These are phyloP conservation scores for Pseudoneurospora amorphoporcata DNA, from an alignment of 495 filamentous ascomycete species.

Conservation along the genomic window DNA sequence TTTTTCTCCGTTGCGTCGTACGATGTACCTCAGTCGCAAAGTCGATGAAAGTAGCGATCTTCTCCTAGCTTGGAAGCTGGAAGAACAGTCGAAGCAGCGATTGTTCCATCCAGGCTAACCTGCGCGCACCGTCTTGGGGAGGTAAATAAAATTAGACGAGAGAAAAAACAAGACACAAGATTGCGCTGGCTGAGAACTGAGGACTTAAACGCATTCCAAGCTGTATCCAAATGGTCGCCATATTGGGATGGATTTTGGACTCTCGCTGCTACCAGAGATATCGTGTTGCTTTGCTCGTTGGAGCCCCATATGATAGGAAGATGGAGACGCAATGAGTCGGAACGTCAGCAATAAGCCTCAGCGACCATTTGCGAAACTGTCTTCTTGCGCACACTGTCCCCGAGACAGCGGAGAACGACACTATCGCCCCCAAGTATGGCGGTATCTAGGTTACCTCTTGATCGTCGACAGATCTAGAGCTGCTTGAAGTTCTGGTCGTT, in stretches of 20 bases:
- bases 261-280: neutral
- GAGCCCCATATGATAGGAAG: neutral
- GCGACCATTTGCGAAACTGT: neutral
- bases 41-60: neutral
- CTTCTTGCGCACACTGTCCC: neutral
- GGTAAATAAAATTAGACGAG: neutral
- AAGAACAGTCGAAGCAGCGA: neutral
- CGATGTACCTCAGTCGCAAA: neutral
- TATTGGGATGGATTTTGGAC: neutral
- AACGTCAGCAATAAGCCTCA: neutral
- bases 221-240: neutral
- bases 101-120: neutral
- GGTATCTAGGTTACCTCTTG: conserved; percentile 22
- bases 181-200: neutral
- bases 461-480: conserved; percentile 79
- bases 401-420: neutral
- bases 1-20: neutral
- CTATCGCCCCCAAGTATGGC: conserved; percentile 9
- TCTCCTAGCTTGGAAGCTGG: neutral
- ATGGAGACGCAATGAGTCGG: neutral
- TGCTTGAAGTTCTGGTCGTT: conserved; percentile 77
- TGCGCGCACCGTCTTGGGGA: neutral
- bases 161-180: neutral
- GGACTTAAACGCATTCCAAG: neutral
- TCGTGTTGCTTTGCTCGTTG: neutral